phyloP scores from a whole-genome alignment of 176 grass and related monocot species.

The Phoenix roebelenii region DNA sequence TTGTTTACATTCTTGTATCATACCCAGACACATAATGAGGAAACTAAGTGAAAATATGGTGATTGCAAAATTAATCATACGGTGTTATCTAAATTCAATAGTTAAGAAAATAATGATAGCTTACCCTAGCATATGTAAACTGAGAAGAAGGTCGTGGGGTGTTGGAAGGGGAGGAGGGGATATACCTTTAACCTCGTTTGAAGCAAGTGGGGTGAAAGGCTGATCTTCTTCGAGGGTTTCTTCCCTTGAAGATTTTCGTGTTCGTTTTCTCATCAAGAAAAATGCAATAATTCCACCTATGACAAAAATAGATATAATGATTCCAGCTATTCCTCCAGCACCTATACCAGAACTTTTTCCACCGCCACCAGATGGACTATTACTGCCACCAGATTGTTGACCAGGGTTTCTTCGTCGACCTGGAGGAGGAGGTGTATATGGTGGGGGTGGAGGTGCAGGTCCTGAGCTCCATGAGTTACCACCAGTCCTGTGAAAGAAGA shows the following conservation, averaged over 20 bases:
- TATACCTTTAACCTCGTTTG: conserved; percentile 27
- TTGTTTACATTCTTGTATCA: no score
- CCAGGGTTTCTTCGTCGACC: conserved; percentile 14
- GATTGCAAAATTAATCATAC: no score
- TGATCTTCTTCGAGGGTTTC: conserved; percentile 32
- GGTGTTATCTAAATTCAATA: no score
- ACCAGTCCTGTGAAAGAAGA: conserved; percentile 35
- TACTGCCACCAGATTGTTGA: conserved; percentile 23
- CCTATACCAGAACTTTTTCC: conserved; percentile 37
- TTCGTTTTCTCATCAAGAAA: conserved; percentile 52
- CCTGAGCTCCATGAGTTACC: conserved; percentile 68
- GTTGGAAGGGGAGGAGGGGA: no score
- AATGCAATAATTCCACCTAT: conserved; percentile 43
- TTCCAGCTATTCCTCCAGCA: conserved; percentile 50
- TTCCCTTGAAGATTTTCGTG: conserved; percentile 20
- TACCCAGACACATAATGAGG: no score
- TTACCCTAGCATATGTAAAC: no score
- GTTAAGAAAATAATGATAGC: no score
- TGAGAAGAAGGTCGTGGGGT: no score
- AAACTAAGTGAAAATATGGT: no score
- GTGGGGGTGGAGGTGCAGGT: conserved; percentile 56
- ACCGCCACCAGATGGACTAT: conserved; percentile 18
- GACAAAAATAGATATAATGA: conserved; percentile 50
- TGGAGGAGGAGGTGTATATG: conserved; percentile 29
- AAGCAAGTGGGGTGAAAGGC: conserved; percentile 42